Conservation (phyloP, 2,329 filamentous ascomycete genomes). For the Sporothrix schenckii region DNA sequence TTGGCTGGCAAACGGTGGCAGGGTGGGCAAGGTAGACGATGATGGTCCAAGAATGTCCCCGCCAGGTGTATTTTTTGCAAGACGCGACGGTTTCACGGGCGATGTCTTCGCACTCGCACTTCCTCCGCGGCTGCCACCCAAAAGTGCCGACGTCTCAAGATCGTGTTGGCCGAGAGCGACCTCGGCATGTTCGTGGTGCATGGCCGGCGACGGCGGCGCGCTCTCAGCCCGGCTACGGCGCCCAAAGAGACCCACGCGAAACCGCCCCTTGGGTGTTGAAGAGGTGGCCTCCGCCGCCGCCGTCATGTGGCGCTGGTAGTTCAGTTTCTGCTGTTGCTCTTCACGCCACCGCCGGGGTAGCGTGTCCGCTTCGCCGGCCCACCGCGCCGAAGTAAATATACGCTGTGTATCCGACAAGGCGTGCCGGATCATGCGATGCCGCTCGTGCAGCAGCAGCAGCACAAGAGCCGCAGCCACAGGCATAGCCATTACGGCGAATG, state of each 20-base stretch:
- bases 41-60: not conserved
- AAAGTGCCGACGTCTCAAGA: constrained; percentile 36
- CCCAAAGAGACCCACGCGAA: constrained; percentile 8
- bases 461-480: constrained; percentile 67
- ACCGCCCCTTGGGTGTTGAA: not conserved
- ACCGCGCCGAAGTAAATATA: constrained; percentile 68
- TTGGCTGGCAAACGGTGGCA: not conserved
- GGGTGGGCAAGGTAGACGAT: not conserved
- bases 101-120: not conserved
- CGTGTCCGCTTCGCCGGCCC: constrained; percentile 61
- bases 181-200: not conserved
- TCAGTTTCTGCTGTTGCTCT: constrained; percentile 21
- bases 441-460: constrained; percentile 65
- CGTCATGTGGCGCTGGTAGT: not conserved
- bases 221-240: not conserved
- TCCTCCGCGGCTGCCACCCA: constrained; percentile 35
- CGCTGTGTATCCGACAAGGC: constrained; percentile 67
- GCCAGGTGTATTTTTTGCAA: not conserved
- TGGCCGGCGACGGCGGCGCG: not conserved
- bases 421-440: constrained; percentile 63
- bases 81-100: not conserved
- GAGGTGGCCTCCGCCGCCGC: not conserved
- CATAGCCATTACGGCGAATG: constrained; percentile 70
- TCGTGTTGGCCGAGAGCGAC: not conserved
- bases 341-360: constrained; percentile 42